Percentiles rank a stretch among this genome's conserved stretches.
These are phyloP conservation scores for Cordyceps farinosa DNA, from an alignment of 2,329 filamentous ascomycete species.

Conservation along the genomic window DNA sequence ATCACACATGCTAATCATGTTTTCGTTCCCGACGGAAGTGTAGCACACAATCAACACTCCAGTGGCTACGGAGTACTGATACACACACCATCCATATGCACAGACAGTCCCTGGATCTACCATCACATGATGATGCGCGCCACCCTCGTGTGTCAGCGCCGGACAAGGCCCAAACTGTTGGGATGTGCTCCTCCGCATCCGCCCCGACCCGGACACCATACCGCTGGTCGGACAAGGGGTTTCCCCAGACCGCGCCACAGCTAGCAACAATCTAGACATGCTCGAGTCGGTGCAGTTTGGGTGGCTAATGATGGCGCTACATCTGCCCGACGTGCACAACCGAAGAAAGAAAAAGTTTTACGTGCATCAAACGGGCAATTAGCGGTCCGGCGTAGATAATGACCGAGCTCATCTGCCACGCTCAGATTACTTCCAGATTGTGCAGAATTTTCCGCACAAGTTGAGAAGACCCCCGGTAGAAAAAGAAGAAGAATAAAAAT, in stretches of 20 bases:
- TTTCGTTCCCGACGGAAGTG: background rate
- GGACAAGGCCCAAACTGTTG: slow-evolving; percentile 10
- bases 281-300: too few species aligned
- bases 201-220: background rate
- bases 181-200: background rate
- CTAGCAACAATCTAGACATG: background rate
- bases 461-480: background rate
- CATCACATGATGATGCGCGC: slow-evolving; percentile 19
- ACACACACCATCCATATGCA: background rate
- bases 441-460: background rate
- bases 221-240: background rate
- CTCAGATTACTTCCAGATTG: background rate
- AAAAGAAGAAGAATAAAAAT: slow-evolving; percentile 9
- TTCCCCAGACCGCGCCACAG: slow-evolving; percentile 10
- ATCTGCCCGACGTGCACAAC: too few species aligned
- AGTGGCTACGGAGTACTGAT: too few species aligned
- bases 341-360: background rate
- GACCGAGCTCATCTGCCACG: background rate
- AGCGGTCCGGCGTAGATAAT: background rate
- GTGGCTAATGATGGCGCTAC: background rate
- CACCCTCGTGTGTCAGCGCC: slow-evolving; percentile 16
- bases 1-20: background rate
- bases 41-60: background rate
- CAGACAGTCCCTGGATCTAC: slow-evolving; percentile 2
- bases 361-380: background rate